Percentiles rank a stretch among this genome's conserved stretches.
These are phyloP conservation scores for Sparassis latifolia DNA, from an alignment of 1,284 basidiomycete species.

Conservation along the genomic window DNA sequence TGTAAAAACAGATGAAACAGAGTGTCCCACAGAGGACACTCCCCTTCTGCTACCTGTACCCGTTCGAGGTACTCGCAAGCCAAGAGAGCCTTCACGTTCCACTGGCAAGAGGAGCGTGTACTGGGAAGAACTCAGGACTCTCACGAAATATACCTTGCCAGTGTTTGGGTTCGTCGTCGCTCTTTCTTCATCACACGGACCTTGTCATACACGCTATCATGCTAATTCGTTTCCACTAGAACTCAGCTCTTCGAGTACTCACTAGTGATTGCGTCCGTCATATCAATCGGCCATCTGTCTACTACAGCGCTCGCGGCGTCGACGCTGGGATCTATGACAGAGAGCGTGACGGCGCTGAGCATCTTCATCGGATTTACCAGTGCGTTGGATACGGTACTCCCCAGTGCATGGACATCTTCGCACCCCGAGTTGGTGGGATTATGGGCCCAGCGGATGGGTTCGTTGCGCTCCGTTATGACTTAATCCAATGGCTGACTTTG, in stretches of 20 bases:
- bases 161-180: slow-evolving; percentile 45
- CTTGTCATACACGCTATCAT: background rate
- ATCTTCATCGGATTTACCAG: slow-evolving; percentile 81
- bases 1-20: too few relatives aligned
- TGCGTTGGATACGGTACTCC: slow-evolving; percentile 85
- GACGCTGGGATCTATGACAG: slow-evolving; percentile 86
- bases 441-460: slow-evolving; percentile 86
- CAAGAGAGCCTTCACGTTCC: too few relatives aligned
- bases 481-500: background rate
- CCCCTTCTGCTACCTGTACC: too few relatives aligned
- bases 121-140: slow-evolving; percentile 53
- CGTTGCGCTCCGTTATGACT: slow-evolving; percentile 19
- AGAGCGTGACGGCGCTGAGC: slow-evolving; percentile 62
- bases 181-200: background rate
- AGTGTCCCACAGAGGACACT: too few relatives aligned
- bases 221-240: slow-evolving; percentile 28
- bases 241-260: slow-evolving; percentile 75
- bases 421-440: slow-evolving; percentile 82
- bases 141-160: slow-evolving; percentile 60
- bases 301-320: slow-evolving; percentile 80
- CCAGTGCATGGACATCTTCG: slow-evolving; percentile 84
- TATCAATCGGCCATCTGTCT: slow-evolving; percentile 83
- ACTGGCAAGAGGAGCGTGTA: slow-evolving; percentile 25
- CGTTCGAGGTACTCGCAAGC: too few relatives aligned
- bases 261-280: slow-evolving; percentile 65